These are phyloP conservation scores for Perilla frutescens DNA, from an alignment of 257 asterid genomes.

Conservation along the genomic window DNA sequence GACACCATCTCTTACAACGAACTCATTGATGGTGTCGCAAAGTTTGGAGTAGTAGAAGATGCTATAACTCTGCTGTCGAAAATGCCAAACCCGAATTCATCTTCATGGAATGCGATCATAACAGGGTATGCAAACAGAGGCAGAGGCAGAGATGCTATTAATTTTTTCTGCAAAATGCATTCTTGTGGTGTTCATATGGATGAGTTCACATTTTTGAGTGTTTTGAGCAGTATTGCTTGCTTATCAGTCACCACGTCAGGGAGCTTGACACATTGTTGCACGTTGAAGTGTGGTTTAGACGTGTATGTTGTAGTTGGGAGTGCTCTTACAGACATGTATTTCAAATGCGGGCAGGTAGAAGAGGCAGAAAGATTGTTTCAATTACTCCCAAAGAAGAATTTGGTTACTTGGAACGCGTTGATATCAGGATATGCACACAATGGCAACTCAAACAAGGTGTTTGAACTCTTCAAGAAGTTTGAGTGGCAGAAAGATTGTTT, in stretches of 20 bases:
- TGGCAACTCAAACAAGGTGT: conserved; percentile 53
- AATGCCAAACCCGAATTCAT: conserved; percentile 74
- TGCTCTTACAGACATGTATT: conserved; percentile 81
- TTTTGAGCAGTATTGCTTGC: conserved; percentile 69
- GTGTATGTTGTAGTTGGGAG: conserved; percentile 69
- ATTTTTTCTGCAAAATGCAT: conserved; percentile 66
- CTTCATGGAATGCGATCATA: conserved; percentile 85
- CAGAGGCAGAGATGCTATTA: conserved; percentile 56
- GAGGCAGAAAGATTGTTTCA: conserved; percentile 56
- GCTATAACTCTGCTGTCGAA: conserved; percentile 52
- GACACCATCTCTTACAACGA: conserved; percentile 75
- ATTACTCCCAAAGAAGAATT: conserved; percentile 58
- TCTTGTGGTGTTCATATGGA: conserved; percentile 51
- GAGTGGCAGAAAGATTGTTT: conserved; percentile 54
- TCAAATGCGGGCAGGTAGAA: conserved; percentile 67
- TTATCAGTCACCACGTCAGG: conserved; percentile 63
- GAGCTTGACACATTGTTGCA: conserved; percentile 57
- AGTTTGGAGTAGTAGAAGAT: conserved; percentile 66
- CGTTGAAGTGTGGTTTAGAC: conserved; percentile 59
- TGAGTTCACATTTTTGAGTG: conserved; percentile 77
- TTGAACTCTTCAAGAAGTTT: conserved; percentile 58
- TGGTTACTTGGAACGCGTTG: conserved; percentile 79
- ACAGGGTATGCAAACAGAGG: conserved; percentile 72
- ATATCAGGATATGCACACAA: conserved; percentile 77
- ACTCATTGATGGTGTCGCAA: conserved; percentile 73